Evolutionary conservation across 2,329 filamentous ascomycete species (phyloP), one percentile per base, ranked within the genome.

Genomic region (Apiospora phragmitis): DNA sequence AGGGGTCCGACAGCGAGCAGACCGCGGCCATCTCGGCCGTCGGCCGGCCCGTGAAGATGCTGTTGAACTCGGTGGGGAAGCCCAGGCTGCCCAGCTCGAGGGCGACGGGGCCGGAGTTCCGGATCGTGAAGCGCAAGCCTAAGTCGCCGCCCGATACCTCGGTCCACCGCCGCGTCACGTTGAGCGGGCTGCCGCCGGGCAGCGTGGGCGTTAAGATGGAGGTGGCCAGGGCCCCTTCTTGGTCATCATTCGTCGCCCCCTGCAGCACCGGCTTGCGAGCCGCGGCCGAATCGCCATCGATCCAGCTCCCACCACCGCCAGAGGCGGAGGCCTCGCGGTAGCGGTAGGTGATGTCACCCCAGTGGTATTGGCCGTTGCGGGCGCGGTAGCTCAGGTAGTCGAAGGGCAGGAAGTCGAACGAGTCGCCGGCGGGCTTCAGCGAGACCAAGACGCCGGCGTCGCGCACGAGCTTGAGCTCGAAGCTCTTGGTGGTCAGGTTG

Each of bases 51-150:
- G 84, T 88, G 75, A 90, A 90, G 73, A 91, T 89, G 76, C 86
- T 90, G 79, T 90, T 90, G 80, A 90, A 89, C 75, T 89, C 87
- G 26, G 87, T 83, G 0, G 88, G 88, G 68, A 91, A 85, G 0
- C 88, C 89, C 1, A 90, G 80, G 66, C 85, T 85, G 1, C 89
- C 89, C 6, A 91, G 77, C 71, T 90, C 88, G 3, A 90, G 70
- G 0, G 79, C 71, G 0, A 75, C 72, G 0, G 74, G 73, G 0
- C 77, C 84, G 0, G 77, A 77, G 71, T 89, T 90, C 12, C 79
- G 80, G 26, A 90, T 73, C 2, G 83, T 88, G 76, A 90, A 86
- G 21, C 81, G 81, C 4, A 91, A 78, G 7, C 82, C 85, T 2
- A 90, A 75, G 71, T 89, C 86, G 1, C 83, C 84, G 0, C 81